phyloP scores from a whole-genome alignment of 768 basidiomycete species.

The Filobasidium floriforme region DNA sequence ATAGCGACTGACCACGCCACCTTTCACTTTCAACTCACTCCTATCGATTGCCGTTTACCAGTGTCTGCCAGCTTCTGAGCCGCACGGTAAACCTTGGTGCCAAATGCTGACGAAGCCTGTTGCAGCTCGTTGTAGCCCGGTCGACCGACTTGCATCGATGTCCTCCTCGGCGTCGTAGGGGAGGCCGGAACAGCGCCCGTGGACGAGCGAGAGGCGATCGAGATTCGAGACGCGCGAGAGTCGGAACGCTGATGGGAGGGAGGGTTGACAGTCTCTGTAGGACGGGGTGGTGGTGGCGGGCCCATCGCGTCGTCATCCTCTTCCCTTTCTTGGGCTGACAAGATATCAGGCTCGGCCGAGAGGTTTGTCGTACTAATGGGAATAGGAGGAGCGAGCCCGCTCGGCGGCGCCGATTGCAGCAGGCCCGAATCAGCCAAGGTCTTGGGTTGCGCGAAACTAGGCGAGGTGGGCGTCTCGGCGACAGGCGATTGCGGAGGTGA shows the following conservation, averaged over 20 bases:
- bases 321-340: conserved; percentile 16
- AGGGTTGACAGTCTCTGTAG: conserved; percentile 6
- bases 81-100: conserved; percentile 63
- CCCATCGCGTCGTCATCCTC: conserved; percentile 26
- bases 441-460: neutral
- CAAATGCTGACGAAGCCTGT: conserved; percentile 63
- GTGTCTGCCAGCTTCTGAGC: conserved; percentile 64
- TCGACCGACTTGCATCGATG: conserved; percentile 12
- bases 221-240: conserved; percentile 18
- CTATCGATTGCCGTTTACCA: conserved; percentile 68
- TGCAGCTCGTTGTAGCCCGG: conserved; percentile 60
- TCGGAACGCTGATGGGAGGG: conserved; percentile 12
- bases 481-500: conserved; percentile 11
- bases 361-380: conserved; percentile 11
- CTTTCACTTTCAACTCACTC: conserved; percentile 41
- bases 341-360: conserved; percentile 17
- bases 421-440: neutral
- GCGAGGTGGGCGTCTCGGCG: neutral
- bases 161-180: conserved; percentile 5
- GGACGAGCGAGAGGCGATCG: conserved; percentile 10
- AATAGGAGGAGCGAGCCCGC: conserved; percentile 25
- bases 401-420: neutral
- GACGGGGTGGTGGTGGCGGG: conserved; percentile 30
- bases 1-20: neutral
- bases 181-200: conserved; percentile 16